Conservation (phyloP, 2,329 filamentous ascomycete species). For the Colletotrichum acutatum region DNA sequence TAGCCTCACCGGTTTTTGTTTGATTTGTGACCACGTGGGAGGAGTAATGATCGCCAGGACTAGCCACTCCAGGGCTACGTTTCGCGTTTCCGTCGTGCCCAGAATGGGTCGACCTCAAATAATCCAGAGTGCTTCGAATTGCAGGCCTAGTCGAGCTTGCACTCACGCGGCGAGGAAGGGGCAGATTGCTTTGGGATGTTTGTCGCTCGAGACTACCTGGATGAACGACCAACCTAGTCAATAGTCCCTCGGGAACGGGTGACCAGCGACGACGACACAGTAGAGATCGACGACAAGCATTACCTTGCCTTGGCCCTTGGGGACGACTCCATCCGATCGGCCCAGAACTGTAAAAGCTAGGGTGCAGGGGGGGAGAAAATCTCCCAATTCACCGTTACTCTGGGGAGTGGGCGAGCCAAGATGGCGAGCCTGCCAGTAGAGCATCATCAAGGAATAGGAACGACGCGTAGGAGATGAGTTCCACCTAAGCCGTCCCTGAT, state of each 20-base stretch:
- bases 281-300: slow-evolving; percentile 35
- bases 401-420: slow-evolving; percentile 16
- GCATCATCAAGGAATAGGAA: neutral
- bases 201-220: neutral
- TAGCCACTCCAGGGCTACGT: neutral
- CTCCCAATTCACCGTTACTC: slow-evolving; percentile 22
- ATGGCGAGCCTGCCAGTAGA: neutral
- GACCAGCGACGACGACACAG: slow-evolving; percentile 7
- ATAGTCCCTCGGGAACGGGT: neutral
- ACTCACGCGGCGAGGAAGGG: neutral
- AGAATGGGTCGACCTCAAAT: neutral
- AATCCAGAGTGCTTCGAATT: neutral
- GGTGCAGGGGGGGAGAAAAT: slow-evolving; percentile 27
- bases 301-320: slow-evolving; percentile 13
- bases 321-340: neutral
- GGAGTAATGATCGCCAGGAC: slow-evolving; percentile 2
- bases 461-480: neutral
- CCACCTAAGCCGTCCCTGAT: neutral
- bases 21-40: slow-evolving; percentile 28
- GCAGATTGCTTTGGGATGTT: neutral
- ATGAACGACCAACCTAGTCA: slow-evolving; percentile 4
- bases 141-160: neutral
- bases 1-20: neutral
- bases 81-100: slow-evolving; percentile 1
- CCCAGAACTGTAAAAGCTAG: slow-evolving; percentile 16